Evolutionary conservation across 345 rosid species (phyloP).

Genomic region (Angophora floribunda): DNA sequence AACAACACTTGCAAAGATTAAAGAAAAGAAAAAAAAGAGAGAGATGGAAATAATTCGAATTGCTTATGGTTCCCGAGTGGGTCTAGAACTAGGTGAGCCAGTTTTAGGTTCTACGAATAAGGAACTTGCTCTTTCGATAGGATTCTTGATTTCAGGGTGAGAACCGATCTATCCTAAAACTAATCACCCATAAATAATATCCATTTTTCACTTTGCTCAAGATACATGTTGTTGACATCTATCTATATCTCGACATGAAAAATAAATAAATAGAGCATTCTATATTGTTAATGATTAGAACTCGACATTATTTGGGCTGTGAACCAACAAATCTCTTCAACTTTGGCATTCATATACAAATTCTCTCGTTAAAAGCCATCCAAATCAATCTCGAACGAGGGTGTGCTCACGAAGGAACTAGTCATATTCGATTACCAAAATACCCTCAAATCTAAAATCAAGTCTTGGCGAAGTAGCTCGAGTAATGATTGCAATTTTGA

Average conservation of each 20-base stretch:
- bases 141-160: neutral
- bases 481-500: neutral
- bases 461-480: neutral
- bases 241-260: neutral
- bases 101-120: neutral
- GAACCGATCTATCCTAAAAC: fast-evolving
- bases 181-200: fast-evolving
- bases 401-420: neutral
- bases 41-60: too few relatives aligned
- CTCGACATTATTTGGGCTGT: neutral
- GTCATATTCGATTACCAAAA: neutral
- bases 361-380: neutral
- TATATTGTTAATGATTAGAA: neutral
- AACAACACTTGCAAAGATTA: neutral
- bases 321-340: neutral
- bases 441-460: neutral
- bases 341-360: neutral
- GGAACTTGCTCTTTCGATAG: neutral
- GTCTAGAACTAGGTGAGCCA: neutral
- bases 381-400: too few relatives aligned
- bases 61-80: neutral
- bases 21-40: too few relatives aligned
- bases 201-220: neutral
- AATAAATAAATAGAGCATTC: neutral
- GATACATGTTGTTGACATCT: neutral